Evolutionary conservation across 2,329 filamentous ascomycete genomes (phyloP).

Genomic region (Zymoseptoria passerinii): DNA sequence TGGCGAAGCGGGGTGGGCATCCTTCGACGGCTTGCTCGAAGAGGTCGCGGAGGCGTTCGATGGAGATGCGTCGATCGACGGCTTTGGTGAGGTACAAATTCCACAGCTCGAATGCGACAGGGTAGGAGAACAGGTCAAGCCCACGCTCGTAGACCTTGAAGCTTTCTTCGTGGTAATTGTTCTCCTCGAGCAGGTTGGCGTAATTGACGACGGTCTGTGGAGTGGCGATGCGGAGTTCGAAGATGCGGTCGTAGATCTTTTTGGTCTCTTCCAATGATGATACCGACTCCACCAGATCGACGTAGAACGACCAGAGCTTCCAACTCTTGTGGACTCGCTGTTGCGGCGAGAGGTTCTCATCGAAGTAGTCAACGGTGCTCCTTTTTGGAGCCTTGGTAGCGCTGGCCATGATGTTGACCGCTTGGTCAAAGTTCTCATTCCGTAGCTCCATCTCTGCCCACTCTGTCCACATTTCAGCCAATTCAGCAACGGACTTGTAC

Average conservation of each 20-base stretch:
- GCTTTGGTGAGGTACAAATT: conserved; percentile 97
- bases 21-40: conserved; percentile 96
- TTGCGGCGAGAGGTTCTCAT: conserved; percentile 86
- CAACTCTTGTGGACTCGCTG: conserved; percentile 98
- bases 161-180: conserved; percentile 91
- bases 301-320: conserved; percentile 99
- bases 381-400: conserved; percentile 93
- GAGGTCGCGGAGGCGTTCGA: conserved; percentile 85
- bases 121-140: conserved; percentile 95
- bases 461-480: conserved; percentile 97
- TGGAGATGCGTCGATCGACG: conserved; percentile 89
- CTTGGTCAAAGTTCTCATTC: conserved; percentile 90
- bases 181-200: conserved; percentile 86
- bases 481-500: conserved; percentile 92
- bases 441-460: conserved; percentile 98
- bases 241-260: conserved; percentile 93
- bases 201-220: conserved; percentile 99
- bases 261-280: conserved; percentile 83
- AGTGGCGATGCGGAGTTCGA: conserved; percentile 94
- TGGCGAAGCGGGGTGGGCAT: conserved; percentile 91
- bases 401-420: conserved; percentile 92
- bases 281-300: conserved; percentile 93
- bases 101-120: conserved; percentile 97
- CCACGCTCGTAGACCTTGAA: conserved; percentile 97
- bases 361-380: conserved; percentile 98